Conservation (phyloP, 352 stramenopile species). For the Phytophthora pini region DNA sequence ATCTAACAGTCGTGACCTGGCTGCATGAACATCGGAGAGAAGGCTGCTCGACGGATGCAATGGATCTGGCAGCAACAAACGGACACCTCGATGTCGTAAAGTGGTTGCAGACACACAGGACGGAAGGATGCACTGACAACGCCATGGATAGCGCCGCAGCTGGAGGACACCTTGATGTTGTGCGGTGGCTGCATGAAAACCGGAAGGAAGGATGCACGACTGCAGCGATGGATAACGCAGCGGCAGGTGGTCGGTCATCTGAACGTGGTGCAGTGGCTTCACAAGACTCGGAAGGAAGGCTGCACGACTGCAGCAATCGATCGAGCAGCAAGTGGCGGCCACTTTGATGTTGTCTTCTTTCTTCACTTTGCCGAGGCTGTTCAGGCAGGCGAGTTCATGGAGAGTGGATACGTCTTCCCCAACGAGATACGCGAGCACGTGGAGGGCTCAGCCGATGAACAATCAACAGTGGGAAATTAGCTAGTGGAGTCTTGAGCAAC, state of each 20-base stretch:
- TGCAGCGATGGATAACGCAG: slow-evolving; percentile 31
- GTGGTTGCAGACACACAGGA: slow-evolving; percentile 50
- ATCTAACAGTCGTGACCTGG: slow-evolving; percentile 22
- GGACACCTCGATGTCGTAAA: slow-evolving; percentile 50
- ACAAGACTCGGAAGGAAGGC: slow-evolving; percentile 21
- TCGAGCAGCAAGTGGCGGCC: slow-evolving; percentile 24
- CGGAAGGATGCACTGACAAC: slow-evolving; percentile 24
- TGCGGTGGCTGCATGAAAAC: slow-evolving; percentile 34
- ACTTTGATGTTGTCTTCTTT: slow-evolving; percentile 31
- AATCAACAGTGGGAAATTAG: too few relatives aligned
- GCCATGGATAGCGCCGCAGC: slow-evolving; percentile 26
- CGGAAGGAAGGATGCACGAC: slow-evolving; percentile 32
- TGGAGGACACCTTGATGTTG: slow-evolving; percentile 25
- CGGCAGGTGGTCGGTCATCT: slow-evolving; percentile 22
- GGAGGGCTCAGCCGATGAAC: too few relatives aligned
- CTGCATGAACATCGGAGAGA: slow-evolving; percentile 25
- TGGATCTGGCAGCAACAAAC: slow-evolving; percentile 31
- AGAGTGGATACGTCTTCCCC: too few relatives aligned
- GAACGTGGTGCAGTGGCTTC: slow-evolving; percentile 26
- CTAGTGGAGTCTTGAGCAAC: too few relatives aligned
- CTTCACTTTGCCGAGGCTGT: slow-evolving; percentile 10
- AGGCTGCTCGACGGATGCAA: slow-evolving; percentile 27
- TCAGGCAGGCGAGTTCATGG: too few relatives aligned
- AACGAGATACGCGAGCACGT: too few relatives aligned
- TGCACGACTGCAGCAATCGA: slow-evolving; percentile 31